Evolutionary conservation across 352 stramenopile species (phyloP).

Genomic region (Phytophthora sp.): DNA sequence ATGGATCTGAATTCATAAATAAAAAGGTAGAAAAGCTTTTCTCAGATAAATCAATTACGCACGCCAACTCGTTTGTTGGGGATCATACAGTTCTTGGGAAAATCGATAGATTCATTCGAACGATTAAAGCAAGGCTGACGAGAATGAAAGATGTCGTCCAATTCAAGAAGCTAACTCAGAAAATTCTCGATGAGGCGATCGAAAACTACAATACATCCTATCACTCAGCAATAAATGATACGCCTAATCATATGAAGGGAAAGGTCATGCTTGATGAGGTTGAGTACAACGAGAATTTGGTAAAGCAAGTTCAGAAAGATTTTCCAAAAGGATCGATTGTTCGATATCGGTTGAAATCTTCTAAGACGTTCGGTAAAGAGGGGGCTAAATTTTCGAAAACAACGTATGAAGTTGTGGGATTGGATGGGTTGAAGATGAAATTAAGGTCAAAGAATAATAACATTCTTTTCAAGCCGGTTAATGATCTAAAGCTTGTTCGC

Average conservation of each 20-base stretch:
- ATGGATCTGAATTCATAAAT: conserved; percentile 24
- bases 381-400: conserved; percentile 5
- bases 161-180: conserved; percentile 15
- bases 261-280: conserved; percentile 7
- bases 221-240: too few species aligned
- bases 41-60: conserved; percentile 10
- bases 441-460: conserved; percentile 31
- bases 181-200: conserved; percentile 5
- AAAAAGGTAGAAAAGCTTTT: conserved; percentile 10
- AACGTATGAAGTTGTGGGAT: conserved; percentile 8
- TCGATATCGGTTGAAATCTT: conserved; percentile 6
- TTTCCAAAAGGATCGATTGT: conserved; percentile 14
- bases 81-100: conserved; percentile 29
- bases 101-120: conserved; percentile 33
- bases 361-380: conserved; percentile 26
- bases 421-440: conserved; percentile 17
- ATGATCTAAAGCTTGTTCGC: conserved; percentile 23
- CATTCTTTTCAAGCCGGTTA: conserved; percentile 14
- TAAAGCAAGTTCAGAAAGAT: too few species aligned
- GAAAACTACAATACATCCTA: conserved; percentile 24
- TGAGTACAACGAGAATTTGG: conserved; percentile 4
- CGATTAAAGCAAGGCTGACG: conserved; percentile 21
- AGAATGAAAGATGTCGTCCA: conserved; percentile 17
- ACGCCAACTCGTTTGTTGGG: conserved; percentile 19
- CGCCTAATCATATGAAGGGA: conserved; percentile 9